A percentile compares a stretch with the other conserved stretches of the same genome.
Conservation (phyloP, 495 filamentous ascomycete genomes). For the Gamarada debralockiae region DNA sequence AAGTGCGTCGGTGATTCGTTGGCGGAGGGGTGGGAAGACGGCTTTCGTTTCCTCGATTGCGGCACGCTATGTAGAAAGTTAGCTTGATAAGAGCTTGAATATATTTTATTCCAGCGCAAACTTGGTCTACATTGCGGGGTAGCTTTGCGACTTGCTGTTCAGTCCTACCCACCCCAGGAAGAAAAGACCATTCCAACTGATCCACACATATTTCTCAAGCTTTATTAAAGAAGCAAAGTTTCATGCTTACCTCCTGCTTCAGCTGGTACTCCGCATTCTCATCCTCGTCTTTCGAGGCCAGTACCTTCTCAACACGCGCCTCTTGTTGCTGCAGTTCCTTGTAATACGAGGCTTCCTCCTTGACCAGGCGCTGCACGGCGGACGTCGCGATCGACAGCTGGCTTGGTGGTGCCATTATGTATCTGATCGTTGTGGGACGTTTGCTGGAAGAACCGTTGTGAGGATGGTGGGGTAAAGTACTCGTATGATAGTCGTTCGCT, state of each 20-base stretch:
- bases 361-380: slow-evolving; percentile 75
- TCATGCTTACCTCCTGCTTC: slow-evolving; percentile 73
- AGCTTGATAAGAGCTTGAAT: no score
- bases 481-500: no score
- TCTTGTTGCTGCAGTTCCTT: slow-evolving; percentile 73
- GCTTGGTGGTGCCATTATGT: slow-evolving; percentile 70
- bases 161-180: no score
- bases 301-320: slow-evolving; percentile 64
- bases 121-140: no score
- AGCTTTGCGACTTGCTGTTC: no score
- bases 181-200: no score
- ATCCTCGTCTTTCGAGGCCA: slow-evolving; percentile 44
- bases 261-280: slow-evolving; percentile 67
- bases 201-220: no score
- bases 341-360: slow-evolving; percentile 88
- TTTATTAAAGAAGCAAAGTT: background rate
- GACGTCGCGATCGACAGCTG: slow-evolving; percentile 69
- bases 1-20: slow-evolving; percentile 64
- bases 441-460: no score
- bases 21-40: slow-evolving; percentile 64
- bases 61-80: no score
- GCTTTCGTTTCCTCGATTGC: slow-evolving; percentile 79
- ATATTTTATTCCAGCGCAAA: no score
- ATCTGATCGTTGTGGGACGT: no score
- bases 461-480: no score